A percentile compares a stretch with the other conserved stretches of the same genome.
Evolutionary conservation across 805 yeast species (phyloP).

Genomic region (Metschnikowia anglica): DNA sequence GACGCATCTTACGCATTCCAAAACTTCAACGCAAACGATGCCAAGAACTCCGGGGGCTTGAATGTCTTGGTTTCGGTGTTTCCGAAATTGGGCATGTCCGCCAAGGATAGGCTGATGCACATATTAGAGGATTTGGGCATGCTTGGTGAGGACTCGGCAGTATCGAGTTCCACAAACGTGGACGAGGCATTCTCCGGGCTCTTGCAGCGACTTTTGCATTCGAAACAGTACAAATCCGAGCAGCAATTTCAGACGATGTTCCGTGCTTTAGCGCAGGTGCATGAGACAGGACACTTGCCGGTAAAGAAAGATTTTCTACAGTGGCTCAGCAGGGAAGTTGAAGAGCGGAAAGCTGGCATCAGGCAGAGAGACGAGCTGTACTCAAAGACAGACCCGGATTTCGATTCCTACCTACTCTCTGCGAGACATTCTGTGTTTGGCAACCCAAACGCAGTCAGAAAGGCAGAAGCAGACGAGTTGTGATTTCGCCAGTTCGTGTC

Average conservation of each 20-base stretch:
- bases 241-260: constrained; percentile 36
- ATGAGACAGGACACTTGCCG: constrained; percentile 27
- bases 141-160: constrained; percentile 13
- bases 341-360: constrained; percentile 21
- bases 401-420: constrained; percentile 34
- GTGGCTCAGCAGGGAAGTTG: constrained; percentile 59
- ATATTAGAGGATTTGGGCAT: constrained; percentile 47
- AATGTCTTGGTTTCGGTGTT: constrained; percentile 26
- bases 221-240: constrained; percentile 29
- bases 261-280: constrained; percentile 32
- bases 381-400: constrained; percentile 33
- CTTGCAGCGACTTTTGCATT: constrained; percentile 35
- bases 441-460: constrained; percentile 59
- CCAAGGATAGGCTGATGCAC: constrained; percentile 42
- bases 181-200: constrained; percentile 35
- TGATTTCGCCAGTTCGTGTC: too few species aligned
- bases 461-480: constrained; percentile 49
- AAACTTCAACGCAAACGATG: constrained; percentile 24
- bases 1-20: constrained; percentile 32
- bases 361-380: constrained; percentile 32
- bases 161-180: constrained; percentile 15
- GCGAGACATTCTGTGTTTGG: constrained; percentile 73
- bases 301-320: constrained; percentile 48
- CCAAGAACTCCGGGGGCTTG: constrained; percentile 21
- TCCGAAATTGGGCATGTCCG: constrained; percentile 27